These are phyloP conservation scores for Nannizzia gypsea DNA, from an alignment of 2,329 filamentous ascomycete species.

Conservation along the genomic window DNA sequence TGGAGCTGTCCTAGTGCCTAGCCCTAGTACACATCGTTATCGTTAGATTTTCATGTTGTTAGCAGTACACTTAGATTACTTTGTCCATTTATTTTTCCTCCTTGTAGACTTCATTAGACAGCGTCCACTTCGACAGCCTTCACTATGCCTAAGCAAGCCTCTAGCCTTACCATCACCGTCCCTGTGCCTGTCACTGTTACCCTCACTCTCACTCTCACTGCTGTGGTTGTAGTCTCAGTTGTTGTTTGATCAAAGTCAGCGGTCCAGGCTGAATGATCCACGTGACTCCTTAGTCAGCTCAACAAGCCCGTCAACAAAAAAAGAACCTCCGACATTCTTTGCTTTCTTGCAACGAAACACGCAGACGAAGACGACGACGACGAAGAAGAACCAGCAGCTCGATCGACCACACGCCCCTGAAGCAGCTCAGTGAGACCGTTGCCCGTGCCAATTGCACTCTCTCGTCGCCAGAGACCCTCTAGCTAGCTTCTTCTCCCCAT, in stretches of 20 bases:
- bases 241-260: too few species aligned
- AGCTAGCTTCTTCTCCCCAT: slow-evolving; percentile 38
- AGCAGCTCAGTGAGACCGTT: neutral
- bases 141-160: neutral
- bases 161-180: neutral
- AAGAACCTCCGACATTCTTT: neutral
- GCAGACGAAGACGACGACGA: neutral
- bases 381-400: neutral
- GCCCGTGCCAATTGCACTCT: neutral
- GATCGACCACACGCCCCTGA: neutral
- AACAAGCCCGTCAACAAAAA: neutral
- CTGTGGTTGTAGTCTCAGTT: too few species aligned
- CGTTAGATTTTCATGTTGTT: too few species aligned
- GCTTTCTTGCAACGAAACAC: neutral
- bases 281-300: neutral
- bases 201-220: too few species aligned
- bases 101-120: neutral
- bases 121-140: slow-evolving; percentile 1
- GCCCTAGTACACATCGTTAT: neutral
- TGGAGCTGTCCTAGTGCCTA: slow-evolving; percentile 34
- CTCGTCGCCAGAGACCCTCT: neutral
- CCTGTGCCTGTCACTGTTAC: neutral
- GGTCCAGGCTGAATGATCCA: neutral
- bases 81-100: neutral
- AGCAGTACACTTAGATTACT: neutral